Base-by-base conservation (phyloP, 306 rosid species). In the Leucaena leucocephala region DNA sequence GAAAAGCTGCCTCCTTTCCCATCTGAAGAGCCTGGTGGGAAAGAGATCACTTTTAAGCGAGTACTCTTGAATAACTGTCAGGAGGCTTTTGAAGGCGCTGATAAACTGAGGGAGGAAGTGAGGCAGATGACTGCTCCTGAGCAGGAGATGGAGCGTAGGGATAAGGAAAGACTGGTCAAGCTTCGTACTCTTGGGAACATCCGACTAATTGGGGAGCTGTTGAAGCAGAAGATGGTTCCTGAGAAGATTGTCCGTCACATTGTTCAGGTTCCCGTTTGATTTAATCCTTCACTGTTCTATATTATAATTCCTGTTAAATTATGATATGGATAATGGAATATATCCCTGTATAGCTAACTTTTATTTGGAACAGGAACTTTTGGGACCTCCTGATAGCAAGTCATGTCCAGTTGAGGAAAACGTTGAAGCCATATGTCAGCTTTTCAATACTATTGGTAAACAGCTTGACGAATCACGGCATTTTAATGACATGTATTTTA, bases 61-160 rank as follows among this genome's bases (percentile, higher is more conserved):
- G 84, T 85, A 71, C 99, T 96, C 74, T 82, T 96, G 89, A 85
- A 93, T 82, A 91, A 3, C 78, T 96, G 99, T 84, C 99, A 93
- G 90, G 99, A 91, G 88, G 98, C 96, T 76, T 96, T 96, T 90
- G 98, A 96, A 88, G 98, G 96, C 72, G 91, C 97, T 43, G 99
- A 79, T 33, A 85, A 91, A 70, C 46, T 96, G 84, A 85, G 98
- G 84, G 91, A 88, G 85, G 99, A 96, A 84, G 14, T 90, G 58
- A 83, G 90, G 78, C 91, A 89, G 89, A 89, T 93, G 99, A 91
- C 86, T 72, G 84, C 92, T 40, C 93, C 99, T 76, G 99, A 96
- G 61, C 97, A 89, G 87, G 98, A 96, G 82, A 74, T 57, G 63
- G 97, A 91, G 80, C 92, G 94, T 50, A 87, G 91, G 82, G 99